Evolutionary conservation across 768 basidiomycete species (phyloP), one percentile per base, ranked within the genome.

Genomic region (Roridomyces roridus): DNA sequence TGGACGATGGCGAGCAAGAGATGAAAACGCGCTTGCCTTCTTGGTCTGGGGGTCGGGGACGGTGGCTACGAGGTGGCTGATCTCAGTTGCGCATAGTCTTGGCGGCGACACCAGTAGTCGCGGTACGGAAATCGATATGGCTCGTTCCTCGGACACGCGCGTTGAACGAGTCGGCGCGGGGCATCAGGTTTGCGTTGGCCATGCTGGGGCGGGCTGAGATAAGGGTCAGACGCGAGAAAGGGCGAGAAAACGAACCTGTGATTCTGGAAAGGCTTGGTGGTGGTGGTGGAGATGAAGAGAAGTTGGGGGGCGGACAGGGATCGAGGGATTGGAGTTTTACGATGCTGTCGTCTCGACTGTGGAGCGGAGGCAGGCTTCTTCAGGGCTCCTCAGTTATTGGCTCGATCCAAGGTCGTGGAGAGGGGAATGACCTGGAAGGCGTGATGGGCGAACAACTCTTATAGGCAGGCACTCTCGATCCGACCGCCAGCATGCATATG

Each of bases 31-130:
- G 66, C 50, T 49, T 53, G 93, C 96, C 88, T 90, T 93, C 79
- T 91, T 92, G 52, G 90, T 89, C 36, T 80, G 71, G 26, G 85
- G 81, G 62, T 98, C 92, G 61, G 85, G 80, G 70, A 96, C 91
- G 59, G 88, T 89, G 70, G 82, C 79, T 68, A 98, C 94, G 82
- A 99, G 91, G 69, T 86, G 86, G 74, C 90, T 90, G 77, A 99
- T 89, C 80, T 98, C 97, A n/a, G 72, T 98, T 97, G 80, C 94
- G 88, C 96, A 98, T 98, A 52, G 94, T 82, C 80, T 97, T 98
- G 64, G 92, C 91, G 24, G 92, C 90, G 63, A 95, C 89, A 63
- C 93, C 94, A 50, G 94, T 95, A 48, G 86, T 96, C 62, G 96
- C 96, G n/a, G 94, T 96, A 82, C 96, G 95, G 86, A 96, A 96